Evolutionary conservation across 2,329 filamentous ascomycete species (phyloP).

Genomic region (Claviceps paspali): DNA sequence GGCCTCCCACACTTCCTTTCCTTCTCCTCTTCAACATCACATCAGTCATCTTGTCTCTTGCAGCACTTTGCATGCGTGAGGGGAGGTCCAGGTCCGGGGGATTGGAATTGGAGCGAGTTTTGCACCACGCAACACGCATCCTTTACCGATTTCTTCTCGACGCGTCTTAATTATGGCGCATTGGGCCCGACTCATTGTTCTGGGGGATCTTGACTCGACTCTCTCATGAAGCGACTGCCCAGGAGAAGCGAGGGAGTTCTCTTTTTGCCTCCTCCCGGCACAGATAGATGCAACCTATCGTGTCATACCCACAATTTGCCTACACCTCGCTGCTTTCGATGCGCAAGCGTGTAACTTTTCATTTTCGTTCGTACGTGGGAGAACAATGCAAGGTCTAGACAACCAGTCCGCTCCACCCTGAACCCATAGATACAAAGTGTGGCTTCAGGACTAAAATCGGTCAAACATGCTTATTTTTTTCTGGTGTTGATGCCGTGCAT

Average conservation of each 20-base stretch:
- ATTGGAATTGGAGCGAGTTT: not conserved
- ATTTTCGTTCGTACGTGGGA: constrained; percentile 46
- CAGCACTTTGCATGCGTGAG: not conserved
- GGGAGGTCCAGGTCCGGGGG: not conserved
- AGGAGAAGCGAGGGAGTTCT: no score
- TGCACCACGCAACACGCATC: not conserved
- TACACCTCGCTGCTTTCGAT: constrained; percentile 43
- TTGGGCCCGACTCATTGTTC: not conserved
- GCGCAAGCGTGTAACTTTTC: constrained; percentile 44
- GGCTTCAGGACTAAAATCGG: constrained; percentile 48
- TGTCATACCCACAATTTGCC: constrained; percentile 39
- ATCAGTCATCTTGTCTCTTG: not conserved
- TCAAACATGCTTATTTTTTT: constrained; percentile 31
- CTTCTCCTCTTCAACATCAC: constrained; percentile 1
- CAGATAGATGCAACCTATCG: not conserved
- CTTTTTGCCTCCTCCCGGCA: not conserved
- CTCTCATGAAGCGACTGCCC: not conserved
- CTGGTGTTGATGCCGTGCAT: not conserved
- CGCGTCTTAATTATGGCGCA: constrained; percentile 1
- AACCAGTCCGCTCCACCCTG: constrained; percentile 54
- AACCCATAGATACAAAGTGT: constrained; percentile 37
- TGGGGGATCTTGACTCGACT: not conserved
- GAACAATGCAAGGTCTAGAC: constrained; percentile 50
- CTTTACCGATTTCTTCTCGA: not conserved
- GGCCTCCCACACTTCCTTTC: not conserved